A percentile compares a stretch with the other conserved stretches of the same genome.
Conservation (phyloP, 2,329 filamentous ascomycete genomes). For the Paecilomyces variotii region DNA sequence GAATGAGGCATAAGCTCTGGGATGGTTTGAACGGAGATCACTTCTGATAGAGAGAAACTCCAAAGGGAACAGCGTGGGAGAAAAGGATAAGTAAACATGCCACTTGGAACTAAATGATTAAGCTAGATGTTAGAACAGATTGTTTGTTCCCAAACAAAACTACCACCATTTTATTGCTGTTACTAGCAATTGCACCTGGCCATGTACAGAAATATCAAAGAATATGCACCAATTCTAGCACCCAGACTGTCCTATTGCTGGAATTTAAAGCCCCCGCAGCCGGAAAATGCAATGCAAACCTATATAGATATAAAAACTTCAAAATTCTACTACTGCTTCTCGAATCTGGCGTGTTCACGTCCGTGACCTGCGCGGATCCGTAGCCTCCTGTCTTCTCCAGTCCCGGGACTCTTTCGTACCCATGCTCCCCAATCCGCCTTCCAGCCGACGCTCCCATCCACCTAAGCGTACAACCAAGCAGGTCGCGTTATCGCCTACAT, state of each 20-base stretch:
- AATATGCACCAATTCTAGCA: not conserved
- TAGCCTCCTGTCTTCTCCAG: constrained; percentile 69
- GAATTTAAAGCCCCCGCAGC: not conserved
- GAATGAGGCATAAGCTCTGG: too few species aligned
- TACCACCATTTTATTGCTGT: too few species aligned
- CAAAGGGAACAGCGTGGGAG: too few species aligned
- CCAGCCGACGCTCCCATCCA: constrained; percentile 56
- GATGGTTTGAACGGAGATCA: too few species aligned
- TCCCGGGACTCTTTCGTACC: constrained; percentile 89
- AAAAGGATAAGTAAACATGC: too few species aligned
- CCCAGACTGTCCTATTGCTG: not conserved
- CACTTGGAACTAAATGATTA: too few species aligned
- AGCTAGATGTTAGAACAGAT: too few species aligned
- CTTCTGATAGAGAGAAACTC: too few species aligned
- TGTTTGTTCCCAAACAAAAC: too few species aligned
- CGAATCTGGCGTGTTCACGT: constrained; percentile 18
- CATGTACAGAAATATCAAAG: not conserved
- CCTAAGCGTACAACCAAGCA: constrained; percentile 55
- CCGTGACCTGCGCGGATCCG: constrained; percentile 68
- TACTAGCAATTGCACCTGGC: not conserved
- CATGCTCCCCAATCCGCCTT: constrained; percentile 81
- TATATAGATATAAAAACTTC: constrained; percentile 11
- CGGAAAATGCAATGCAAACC: not conserved
- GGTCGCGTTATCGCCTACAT: constrained; percentile 56
- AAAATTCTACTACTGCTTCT: constrained; percentile 2